A percentile compares a stretch with the other conserved stretches of the same genome.
These are phyloP conservation scores for Juncus effusus DNA, from an alignment of 176 grass and related monocot genomes.

Conservation along the genomic window DNA sequence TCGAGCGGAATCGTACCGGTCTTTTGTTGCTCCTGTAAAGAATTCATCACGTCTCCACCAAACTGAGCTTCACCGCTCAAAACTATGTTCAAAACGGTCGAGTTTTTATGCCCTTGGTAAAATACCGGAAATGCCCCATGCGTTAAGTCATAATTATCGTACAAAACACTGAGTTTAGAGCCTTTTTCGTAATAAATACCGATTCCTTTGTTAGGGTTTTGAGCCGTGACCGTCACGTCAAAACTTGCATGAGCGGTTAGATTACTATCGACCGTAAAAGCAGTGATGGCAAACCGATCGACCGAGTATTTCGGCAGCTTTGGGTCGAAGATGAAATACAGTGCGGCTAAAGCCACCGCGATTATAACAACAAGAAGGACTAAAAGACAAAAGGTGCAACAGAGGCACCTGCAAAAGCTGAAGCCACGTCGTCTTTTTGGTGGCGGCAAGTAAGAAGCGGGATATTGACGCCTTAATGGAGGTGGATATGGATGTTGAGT, in stretches of 20 bases:
- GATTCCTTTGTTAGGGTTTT: constrained; percentile 60
- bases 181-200: constrained; percentile 61
- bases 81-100: constrained; percentile 49
- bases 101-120: constrained; percentile 78
- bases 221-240: constrained; percentile 64
- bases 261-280: constrained; percentile 40
- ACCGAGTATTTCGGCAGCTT: constrained; percentile 82
- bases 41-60: constrained; percentile 32
- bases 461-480: background rate
- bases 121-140: constrained; percentile 52
- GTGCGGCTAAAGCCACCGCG: constrained; percentile 28
- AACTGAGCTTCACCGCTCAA: constrained; percentile 55
- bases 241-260: constrained; percentile 44
- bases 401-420: constrained; percentile 60
- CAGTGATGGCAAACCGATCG: constrained; percentile 46
- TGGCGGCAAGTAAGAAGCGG: background rate
- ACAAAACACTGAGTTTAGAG: constrained; percentile 52
- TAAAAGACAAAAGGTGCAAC: constrained; percentile 22
- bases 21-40: constrained; percentile 48
- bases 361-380: constrained; percentile 36
- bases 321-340: constrained; percentile 61
- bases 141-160: constrained; percentile 29
- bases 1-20: constrained; percentile 48
- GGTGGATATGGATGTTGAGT: background rate
- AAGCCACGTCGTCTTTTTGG: constrained; percentile 18